Evolutionary conservation across 257 asterid species (phyloP), one percentile per base, ranked within the genome.

Genomic region (Ilex asprella): DNA sequence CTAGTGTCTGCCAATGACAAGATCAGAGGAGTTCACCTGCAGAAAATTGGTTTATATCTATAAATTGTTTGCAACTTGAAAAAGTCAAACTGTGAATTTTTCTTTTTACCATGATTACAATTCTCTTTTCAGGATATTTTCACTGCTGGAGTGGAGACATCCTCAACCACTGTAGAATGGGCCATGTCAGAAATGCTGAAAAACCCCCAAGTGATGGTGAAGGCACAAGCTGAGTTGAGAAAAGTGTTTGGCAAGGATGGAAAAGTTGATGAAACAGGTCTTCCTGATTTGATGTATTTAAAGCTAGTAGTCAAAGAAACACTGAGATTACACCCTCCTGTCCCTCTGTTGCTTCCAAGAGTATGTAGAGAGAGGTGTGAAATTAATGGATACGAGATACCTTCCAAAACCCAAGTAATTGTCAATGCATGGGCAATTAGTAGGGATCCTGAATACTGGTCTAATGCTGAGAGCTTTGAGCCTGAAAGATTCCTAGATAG

Each of bases 211-310:
- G 11, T 63, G 52, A 31, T 62, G 39, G 29, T 35, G 56, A 73
- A 16, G 46, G 76, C 76, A 39, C 76, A 69, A 50, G 66, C 29
- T 5, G 74, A 73, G 29, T 60, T 66, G 39, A 66, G 82, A 63
- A 10, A 11, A 31, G 71, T 60, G 39, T 70, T 66, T 41, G 27
- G 30, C 1, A 30, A 51, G 15, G 51, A 55, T 13, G 13, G 64
- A 55, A 39, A 14, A 27, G 76, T 71, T 2, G 63, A 60, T 31
- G 71, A 65, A 59, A 31, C 32, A 30, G 13, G 29, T 1, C 44
- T 65, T 9, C 39, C 49, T 3, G 29, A 58, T 43, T 39, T 59
- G 11, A 55, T 59, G 12, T 71, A 65, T 50, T 16, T 70, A n/a
- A 56, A 41, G 15, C 47, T 62, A 53, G 44, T 59, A 21, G 44